A percentile compares a stretch with the other conserved stretches of the same genome.
phyloP scores from a whole-genome alignment of 106 monocot species.

The Dendrobium catenatum region DNA sequence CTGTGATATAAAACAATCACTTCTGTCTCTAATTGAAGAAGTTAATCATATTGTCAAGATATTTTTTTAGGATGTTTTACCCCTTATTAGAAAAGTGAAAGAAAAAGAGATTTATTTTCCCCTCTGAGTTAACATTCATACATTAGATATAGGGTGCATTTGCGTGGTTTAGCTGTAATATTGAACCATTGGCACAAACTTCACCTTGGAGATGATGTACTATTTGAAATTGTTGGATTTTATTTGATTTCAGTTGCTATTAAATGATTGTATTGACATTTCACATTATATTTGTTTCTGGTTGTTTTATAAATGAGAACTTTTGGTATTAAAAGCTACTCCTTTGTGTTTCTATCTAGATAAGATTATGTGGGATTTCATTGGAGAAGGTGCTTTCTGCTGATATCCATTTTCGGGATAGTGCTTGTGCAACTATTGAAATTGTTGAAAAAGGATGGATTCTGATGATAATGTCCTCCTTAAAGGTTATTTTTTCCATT shows the following conservation, averaged over 20 bases:
- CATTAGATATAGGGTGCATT: not conserved
- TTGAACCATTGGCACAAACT: not conserved
- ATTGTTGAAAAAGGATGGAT: not conserved
- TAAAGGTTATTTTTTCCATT: not conserved
- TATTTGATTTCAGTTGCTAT: not conserved
- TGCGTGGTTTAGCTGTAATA: not conserved
- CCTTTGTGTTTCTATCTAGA: not conserved
- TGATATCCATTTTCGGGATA: not conserved
- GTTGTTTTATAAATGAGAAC: not conserved
- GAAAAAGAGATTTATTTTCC: not conserved
- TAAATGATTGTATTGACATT: not conserved
- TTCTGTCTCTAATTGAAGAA: not conserved
- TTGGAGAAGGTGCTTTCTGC: not conserved
- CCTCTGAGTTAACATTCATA: not conserved
- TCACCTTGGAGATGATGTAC: not conserved
- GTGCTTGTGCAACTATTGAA: conserved; percentile 10
- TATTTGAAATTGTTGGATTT: conserved; percentile 1
- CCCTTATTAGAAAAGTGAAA: not conserved
- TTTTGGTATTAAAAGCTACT: not conserved
- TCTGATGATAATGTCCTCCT: conserved; percentile 4
- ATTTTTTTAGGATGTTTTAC: not conserved
- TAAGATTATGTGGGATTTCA: not conserved
- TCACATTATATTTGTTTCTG: not conserved
- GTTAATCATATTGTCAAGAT: not conserved
- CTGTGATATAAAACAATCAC: not conserved